Base-by-base conservation (phyloP, 2,329 filamentous ascomycete genomes). In the Calonectria pseudoturangicola region DNA sequence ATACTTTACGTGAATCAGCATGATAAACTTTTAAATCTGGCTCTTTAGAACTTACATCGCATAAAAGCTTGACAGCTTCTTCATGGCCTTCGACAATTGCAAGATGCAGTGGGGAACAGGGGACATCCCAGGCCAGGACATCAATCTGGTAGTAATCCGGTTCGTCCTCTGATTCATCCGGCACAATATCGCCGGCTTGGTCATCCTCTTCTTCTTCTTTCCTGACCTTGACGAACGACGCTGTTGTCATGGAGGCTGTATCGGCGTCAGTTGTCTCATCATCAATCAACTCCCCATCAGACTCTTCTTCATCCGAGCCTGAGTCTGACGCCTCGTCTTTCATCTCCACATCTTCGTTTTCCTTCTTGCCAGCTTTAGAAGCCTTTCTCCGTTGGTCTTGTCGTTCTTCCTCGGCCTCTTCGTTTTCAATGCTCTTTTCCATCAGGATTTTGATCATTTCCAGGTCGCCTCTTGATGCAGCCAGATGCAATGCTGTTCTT, bases 111-210 rank as follows among this genome's bases (percentile, higher is more conserved):
- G 95, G 91, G 15, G 93, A 93, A 70, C 92, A 90, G 5, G 92
- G 91, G 6, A 88, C 89, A 77, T 97, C 95, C 95, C 95, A 98
- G 1, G 94, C 91, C n/a, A 94, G 81, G 1, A 93, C 89, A 75
- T 97, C 92, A 72, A 96, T 88, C 76, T 97, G 92, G 81, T 94
- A 96, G 66, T 96, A 89, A 82, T 98, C 94, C 0, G 94, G 94
- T 25, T 94, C 93, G 12, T 93, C 88, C 1, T 91, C 88, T 9
- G 79, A 79, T 8, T 91, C 90, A 7, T 92, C 89, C 0, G 87
- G 86, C 1, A 88, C 84, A 1, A 88, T 85, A 36, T 88, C 84
- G 1, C 82, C 79, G 0, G 79, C 76, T 9, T 79, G 68, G 6
- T 86, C 81, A n/a, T 85, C 82, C 6, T 86, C 81, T n/a, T 85